Evolutionary conservation across 2,329 filamentous ascomycete species (phyloP).

Genomic region (Aureobasidium sp.): DNA sequence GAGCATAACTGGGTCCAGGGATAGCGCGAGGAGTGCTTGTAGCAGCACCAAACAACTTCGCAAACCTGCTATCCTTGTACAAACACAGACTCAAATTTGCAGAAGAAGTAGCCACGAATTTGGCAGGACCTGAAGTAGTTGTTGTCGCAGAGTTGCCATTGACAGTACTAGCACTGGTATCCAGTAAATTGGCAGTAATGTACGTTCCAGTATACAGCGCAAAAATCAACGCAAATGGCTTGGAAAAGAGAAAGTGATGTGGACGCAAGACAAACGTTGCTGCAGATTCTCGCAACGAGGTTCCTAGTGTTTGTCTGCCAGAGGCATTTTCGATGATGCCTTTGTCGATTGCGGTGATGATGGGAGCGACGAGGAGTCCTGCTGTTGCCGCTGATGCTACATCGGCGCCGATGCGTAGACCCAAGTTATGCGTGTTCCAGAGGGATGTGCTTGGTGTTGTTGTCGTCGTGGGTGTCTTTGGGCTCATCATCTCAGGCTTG

Average conservation of each 20-base stretch:
- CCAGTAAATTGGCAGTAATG: slow-evolving; percentile 76
- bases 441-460: slow-evolving; percentile 2
- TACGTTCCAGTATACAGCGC: slow-evolving; percentile 81
- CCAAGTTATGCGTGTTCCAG: slow-evolving; percentile 72
- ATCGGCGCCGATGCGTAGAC: slow-evolving; percentile 59
- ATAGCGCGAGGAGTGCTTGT: slow-evolving; percentile 44
- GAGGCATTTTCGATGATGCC: slow-evolving; percentile 76
- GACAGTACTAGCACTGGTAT: slow-evolving; percentile 65
- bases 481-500: not conserved
- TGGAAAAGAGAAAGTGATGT: slow-evolving; percentile 52
- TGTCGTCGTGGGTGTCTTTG: not conserved
- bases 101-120: slow-evolving; percentile 72
- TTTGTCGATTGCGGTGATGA: slow-evolving; percentile 85
- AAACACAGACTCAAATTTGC: slow-evolving; percentile 80
- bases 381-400: slow-evolving; percentile 60
- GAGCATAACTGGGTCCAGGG: slow-evolving; percentile 59
- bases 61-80: slow-evolving; percentile 84
- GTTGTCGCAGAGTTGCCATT: slow-evolving; percentile 46
- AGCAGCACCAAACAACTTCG: slow-evolving; percentile 65
- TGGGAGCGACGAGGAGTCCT: slow-evolving; percentile 66
- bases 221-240: slow-evolving; percentile 59
- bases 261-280: slow-evolving; percentile 49
- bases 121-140: slow-evolving; percentile 65
- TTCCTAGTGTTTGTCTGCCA: slow-evolving; percentile 50
- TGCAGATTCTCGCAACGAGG: slow-evolving; percentile 53